Evolutionary conservation across 73 alveolate species (phyloP), one percentile per base, ranked within the genome.

Genomic region (Paraurostyla sp.): DNA sequence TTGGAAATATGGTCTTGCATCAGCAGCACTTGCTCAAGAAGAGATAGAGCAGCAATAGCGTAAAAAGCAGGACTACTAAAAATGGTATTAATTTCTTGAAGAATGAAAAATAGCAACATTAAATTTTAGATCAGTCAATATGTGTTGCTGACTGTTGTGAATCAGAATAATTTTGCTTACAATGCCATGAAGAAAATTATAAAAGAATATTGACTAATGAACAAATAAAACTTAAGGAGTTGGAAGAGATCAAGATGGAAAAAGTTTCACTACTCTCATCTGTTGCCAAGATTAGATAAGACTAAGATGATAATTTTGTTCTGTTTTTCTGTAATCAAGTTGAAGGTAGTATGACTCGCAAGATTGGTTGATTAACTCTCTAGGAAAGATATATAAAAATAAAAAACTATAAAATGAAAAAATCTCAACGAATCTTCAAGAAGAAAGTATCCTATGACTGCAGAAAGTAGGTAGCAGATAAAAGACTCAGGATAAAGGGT

Each of bases 401-500:
- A 59, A 78, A 51, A 60, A 23, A 35, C 11, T 78, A 20, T 35
- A 78, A 78, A 45, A 60, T 51, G 78, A 78, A 78, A 36, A 78
- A 78, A 43, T n/a, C 49, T 22, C 49, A 54, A 36, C 40, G 76
- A 11, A 78, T 52, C 18, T 51, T 54, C 62, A 54, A 78, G 33
- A 78, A 54, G 78, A 54, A 78, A 20, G 40, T 78, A 3, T 78
- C 78, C 4, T 78, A 78, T 78, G 89, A 78, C 60, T 78, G 89
- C 32, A 49, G 89, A 25, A 78, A 78, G 60, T 23, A 78, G 29
- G 89, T 78, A 4, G 89, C 89, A 2, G 89, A 78, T 36, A 78
- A 54, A 38, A 78, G 89, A 78, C 78, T 78, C 63, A 78, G 89
- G 41, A 78, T 78, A 36, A 78, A 78, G 78, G 89, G 89, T 52